Conservation (phyloP, 2,329 filamentous ascomycete genomes). For the Neurospora sp. region DNA sequence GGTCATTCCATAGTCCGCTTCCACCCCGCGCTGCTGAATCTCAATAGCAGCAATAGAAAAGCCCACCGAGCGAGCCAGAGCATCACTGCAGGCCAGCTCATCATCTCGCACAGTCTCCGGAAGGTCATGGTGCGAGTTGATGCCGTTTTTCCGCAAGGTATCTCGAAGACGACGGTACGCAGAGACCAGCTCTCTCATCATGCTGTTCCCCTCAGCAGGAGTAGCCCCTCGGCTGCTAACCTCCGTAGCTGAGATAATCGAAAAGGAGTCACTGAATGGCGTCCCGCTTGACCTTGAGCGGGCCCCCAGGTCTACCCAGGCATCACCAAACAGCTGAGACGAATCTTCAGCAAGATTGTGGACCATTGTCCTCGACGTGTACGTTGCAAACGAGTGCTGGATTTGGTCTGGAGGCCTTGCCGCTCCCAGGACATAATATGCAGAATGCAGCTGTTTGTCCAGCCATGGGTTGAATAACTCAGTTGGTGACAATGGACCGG, state of each 20-base stretch:
- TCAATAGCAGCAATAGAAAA: conserved; percentile 83
- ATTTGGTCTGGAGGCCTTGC: conserved; percentile 24
- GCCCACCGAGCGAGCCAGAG: conserved; percentile 59
- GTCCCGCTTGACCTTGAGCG: conserved; percentile 28
- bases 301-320: conserved; percentile 31
- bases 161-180: conserved; percentile 53
- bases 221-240: conserved; percentile 7
- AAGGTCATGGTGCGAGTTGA: conserved; percentile 31
- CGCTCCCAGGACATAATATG: conserved; percentile 30
- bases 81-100: conserved; percentile 46
- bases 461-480: conserved; percentile 60
- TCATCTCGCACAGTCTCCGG: conserved; percentile 21
- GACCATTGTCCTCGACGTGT: conserved; percentile 29
- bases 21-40: conserved; percentile 81
- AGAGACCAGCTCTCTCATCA: conserved; percentile 44
- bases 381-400: conserved; percentile 28
- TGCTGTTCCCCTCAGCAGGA: conserved; percentile 23
- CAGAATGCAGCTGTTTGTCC: conserved; percentile 41
- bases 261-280: conserved; percentile 33
- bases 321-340: conserved; percentile 26
- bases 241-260: conserved; percentile 26
- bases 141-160: conserved; percentile 46
- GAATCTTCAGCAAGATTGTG: conserved; percentile 30
- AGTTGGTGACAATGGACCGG: conserved; percentile 56
- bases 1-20: conserved; percentile 62